Conservation (phyloP, 345 rosid genomes). For the Eucalyptus brandiana region DNA sequence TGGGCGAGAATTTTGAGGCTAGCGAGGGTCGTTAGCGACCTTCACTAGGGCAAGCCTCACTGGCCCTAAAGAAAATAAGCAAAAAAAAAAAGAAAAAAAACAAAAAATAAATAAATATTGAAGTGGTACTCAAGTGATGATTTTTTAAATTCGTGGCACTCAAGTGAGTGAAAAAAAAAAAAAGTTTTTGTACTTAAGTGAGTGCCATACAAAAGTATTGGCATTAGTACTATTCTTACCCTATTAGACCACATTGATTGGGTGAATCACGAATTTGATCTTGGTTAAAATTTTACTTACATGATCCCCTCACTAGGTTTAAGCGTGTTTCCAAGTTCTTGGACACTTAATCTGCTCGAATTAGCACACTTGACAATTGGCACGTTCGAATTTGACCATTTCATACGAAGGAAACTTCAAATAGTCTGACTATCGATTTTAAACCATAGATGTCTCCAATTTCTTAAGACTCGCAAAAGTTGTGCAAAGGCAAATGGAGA, state of each 20-base stretch:
- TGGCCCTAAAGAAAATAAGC: too few species aligned
- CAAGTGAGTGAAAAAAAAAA: too few species aligned
- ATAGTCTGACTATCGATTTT: not conserved
- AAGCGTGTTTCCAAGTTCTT: not conserved
- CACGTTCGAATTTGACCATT: not conserved
- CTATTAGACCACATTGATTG: not conserved
- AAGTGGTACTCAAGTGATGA: too few species aligned
- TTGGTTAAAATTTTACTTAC: too few species aligned
- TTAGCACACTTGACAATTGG: not conserved
- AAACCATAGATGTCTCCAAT: not conserved
- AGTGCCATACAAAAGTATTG: too few species aligned
- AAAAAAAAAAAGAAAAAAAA: too few species aligned
- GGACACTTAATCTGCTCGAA: not conserved
- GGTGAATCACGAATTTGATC: not conserved
- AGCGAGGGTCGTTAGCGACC: accelerated
- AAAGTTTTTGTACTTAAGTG: too few species aligned
- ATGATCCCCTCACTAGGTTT: not conserved
- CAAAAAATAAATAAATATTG: too few species aligned
- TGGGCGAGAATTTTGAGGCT: too few species aligned
- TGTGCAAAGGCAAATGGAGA: not conserved
- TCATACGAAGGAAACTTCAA: not conserved
- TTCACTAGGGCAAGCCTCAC: accelerated
- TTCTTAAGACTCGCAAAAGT: not conserved
- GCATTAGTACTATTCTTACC: too few species aligned
- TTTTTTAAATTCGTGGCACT: too few species aligned